A percentile compares a stretch with the other conserved stretches of the same genome.
phyloP scores from a whole-genome alignment of 148 eudicot species.

The Arctostaphylos glauca region DNA sequence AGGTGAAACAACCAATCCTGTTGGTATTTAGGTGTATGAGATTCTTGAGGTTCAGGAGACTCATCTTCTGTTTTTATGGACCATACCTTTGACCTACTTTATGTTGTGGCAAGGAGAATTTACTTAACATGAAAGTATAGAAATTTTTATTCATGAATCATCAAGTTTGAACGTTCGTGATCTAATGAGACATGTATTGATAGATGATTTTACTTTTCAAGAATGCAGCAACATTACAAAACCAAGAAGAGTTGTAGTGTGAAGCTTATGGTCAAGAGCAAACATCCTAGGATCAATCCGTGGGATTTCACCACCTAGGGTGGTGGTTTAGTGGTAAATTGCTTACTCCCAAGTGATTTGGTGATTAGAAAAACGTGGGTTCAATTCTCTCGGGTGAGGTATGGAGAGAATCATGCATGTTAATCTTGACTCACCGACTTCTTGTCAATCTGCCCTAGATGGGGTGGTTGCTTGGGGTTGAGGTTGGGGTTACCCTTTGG shows the following conservation, averaged over 20 bases:
- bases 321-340: no score
- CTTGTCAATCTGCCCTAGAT: background rate
- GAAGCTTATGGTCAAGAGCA: no score
- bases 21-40: constrained; percentile 1
- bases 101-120: background rate
- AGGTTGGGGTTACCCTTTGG: background rate
- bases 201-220: background rate
- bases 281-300: no score
- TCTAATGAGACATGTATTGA: background rate
- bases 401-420: background rate
- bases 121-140: background rate
- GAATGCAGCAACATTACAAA: background rate
- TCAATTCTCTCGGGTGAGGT: no score
- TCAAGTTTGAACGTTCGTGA: background rate
- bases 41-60: background rate
- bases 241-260: background rate
- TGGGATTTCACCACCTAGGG: no score
- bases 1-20: background rate
- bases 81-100: background rate
- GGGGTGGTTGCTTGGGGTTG: background rate
- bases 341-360: no score
- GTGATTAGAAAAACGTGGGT: no score
- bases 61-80: background rate
- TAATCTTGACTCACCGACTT: background rate
- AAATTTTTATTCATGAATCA: background rate